Evolutionary conservation across 495 filamentous ascomycete genomes (phyloP).

Genomic region (Aspergillus biplanus): DNA sequence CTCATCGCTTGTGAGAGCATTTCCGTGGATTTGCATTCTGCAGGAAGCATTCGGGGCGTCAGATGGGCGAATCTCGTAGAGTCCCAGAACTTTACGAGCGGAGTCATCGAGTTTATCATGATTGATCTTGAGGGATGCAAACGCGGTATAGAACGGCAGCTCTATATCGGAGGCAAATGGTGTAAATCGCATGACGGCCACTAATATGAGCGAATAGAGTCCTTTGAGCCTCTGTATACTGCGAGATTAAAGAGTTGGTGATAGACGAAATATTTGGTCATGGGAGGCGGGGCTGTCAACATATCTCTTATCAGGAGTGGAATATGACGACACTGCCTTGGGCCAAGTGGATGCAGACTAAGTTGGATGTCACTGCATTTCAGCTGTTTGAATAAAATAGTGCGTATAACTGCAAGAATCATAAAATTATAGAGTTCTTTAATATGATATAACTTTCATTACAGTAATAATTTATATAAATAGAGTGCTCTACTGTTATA

Average conservation of each 20-base stretch:
- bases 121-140: conserved; percentile 90
- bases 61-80: conserved; percentile 80
- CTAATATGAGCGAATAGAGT: neutral
- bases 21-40: conserved; percentile 86
- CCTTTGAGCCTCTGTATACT: too few species aligned
- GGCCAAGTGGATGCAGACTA: too few species aligned
- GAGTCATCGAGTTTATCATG: conserved; percentile 96
- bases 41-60: conserved; percentile 71
- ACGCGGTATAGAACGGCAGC: conserved; percentile 86
- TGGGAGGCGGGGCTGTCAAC: neutral
- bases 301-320: neutral
- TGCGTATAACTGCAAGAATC: too few species aligned
- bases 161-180: conserved; percentile 94
- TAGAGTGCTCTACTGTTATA: too few species aligned
- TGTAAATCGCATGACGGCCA: conserved; percentile 61
- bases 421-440: too few species aligned
- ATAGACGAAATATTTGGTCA: neutral
- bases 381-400: too few species aligned
- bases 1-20: conserved; percentile 80
- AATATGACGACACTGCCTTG: neutral
- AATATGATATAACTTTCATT: too few species aligned
- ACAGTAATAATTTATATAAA: too few species aligned
- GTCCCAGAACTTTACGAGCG: conserved; percentile 79
- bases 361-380: too few species aligned
- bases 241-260: too few species aligned